Evolutionary conservation across 1,139 yeast genomes (phyloP).

Genomic region (Zygoascus meyerae): DNA sequence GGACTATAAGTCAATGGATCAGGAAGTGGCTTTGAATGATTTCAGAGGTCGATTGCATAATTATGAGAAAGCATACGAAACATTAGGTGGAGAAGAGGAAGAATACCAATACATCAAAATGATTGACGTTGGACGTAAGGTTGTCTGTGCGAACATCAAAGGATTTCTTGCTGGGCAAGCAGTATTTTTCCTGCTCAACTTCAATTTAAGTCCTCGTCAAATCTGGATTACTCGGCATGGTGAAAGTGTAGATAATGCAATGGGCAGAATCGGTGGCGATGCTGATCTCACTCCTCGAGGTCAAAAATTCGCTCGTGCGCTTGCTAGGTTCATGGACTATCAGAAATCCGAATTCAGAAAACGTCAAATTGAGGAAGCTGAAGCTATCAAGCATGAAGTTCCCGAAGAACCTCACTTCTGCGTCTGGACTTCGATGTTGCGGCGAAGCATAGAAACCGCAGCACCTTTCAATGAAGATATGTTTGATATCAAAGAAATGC

Average conservation of each 20-base stretch:
- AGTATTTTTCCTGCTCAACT: conserved; percentile 80
- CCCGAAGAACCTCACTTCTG: conserved; percentile 67
- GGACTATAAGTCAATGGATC: conserved; percentile 84
- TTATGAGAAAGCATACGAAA: conserved; percentile 85
- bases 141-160: conserved; percentile 83
- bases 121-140: conserved; percentile 93
- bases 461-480: conserved; percentile 58
- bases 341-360: conserved; percentile 67
- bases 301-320: conserved; percentile 59
- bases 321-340: conserved; percentile 65
- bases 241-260: conserved; percentile 76
- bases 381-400: conserved; percentile 25
- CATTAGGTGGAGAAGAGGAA: conserved; percentile 66
- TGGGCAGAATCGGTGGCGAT: conserved; percentile 91
- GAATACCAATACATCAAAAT: conserved; percentile 83
- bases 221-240: conserved; percentile 97
- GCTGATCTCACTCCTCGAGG: conserved; percentile 79
- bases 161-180: conserved; percentile 94
- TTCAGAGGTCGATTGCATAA: conserved; percentile 76
- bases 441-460: conserved; percentile 74
- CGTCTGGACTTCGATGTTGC: conserved; percentile 89
- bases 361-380: conserved; percentile 40
- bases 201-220: conserved; percentile 84
- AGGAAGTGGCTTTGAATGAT: conserved; percentile 69
- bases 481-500: conserved; percentile 79